Evolutionary conservation across 2,329 filamentous ascomycete genomes (phyloP).

Genomic region (Tolypocladium pustulatum): DNA sequence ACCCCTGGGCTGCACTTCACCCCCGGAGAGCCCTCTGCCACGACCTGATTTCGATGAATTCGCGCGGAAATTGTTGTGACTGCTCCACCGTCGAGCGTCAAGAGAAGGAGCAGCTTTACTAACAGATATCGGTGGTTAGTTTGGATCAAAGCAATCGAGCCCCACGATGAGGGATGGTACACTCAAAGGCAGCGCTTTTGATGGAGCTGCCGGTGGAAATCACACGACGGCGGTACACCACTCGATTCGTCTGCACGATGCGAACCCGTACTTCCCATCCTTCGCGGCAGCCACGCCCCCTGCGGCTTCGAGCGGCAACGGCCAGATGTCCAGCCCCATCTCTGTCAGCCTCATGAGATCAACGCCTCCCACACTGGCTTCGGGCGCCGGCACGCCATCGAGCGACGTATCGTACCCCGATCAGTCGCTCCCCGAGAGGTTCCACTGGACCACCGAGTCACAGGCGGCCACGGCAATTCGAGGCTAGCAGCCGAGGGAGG

Average conservation of each 20-base stretch:
- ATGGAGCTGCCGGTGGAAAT: conserved; percentile 3
- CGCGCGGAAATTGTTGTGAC: neutral
- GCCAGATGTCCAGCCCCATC: conserved; percentile 18
- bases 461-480: conserved; percentile 39
- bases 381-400: conserved; percentile 35
- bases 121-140: conserved; percentile 33
- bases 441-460: conserved; percentile 35
- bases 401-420: conserved; percentile 27
- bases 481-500: conserved; percentile 16
- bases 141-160: conserved; percentile 49
- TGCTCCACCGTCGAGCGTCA: neutral
- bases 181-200: conserved; percentile 29
- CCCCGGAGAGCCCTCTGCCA: conserved; percentile 10
- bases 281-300: conserved; percentile 7
- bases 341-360: conserved; percentile 28
- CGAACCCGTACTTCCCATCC: conserved; percentile 7
- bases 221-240: conserved; percentile 1
- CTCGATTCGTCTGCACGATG: conserved; percentile 16
- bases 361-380: conserved; percentile 33
- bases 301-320: conserved; percentile 10
- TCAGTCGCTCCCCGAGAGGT: conserved; percentile 31
- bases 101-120: conserved; percentile 19
- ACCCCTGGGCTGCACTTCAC: conserved; percentile 30
- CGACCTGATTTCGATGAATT: conserved; percentile 5
- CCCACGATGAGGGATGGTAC: conserved; percentile 39